Evolutionary conservation across 805 yeast species (phyloP).

Genomic region (Teunomyces cretensis): DNA sequence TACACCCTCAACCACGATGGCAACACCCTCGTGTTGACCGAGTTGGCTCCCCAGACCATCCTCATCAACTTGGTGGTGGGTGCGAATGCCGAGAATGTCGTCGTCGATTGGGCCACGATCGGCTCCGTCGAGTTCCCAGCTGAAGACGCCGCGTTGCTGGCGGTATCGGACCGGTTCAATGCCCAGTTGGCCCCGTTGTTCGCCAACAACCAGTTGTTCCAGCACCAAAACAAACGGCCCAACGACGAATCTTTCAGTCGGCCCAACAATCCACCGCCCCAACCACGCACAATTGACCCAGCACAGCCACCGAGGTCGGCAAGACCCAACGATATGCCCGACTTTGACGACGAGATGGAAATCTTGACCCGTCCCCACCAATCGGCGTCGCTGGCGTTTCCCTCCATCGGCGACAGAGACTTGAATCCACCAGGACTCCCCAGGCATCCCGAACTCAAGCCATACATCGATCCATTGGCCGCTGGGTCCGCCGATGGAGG

Average conservation of each 20-base stretch:
- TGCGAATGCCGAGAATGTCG: conserved; percentile 1
- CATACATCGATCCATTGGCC: conserved; percentile 44
- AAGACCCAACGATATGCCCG: conserved; percentile 45
- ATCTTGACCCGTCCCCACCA: conserved; percentile 16
- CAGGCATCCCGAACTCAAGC: conserved; percentile 42
- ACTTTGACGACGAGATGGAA: conserved; percentile 55
- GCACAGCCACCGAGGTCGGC: neutral
- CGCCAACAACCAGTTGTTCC: neutral
- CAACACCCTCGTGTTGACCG: conserved; percentile 2
- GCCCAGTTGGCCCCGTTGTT: neutral
- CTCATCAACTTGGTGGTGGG: conserved; percentile 13
- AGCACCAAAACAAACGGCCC: neutral
- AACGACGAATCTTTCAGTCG: neutral
- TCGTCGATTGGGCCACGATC: conserved; percentile 2
- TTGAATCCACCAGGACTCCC: conserved; percentile 47
- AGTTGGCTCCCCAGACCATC: conserved; percentile 7
- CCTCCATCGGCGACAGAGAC: conserved; percentile 51
- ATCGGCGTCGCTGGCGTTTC: conserved; percentile 11
- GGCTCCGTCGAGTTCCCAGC: conserved; percentile 4
- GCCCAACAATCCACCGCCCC: conserved; percentile 1
- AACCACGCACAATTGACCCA: conserved; percentile 5
- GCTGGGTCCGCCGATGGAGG: conserved; percentile 41
- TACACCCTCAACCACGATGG: neutral
- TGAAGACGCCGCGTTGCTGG: neutral
- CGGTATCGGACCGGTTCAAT: neutral